Evolutionary conservation across 441 rosid species (phyloP), one percentile per base, ranked within the genome.

Genomic region (Flueggea neowawraea): DNA sequence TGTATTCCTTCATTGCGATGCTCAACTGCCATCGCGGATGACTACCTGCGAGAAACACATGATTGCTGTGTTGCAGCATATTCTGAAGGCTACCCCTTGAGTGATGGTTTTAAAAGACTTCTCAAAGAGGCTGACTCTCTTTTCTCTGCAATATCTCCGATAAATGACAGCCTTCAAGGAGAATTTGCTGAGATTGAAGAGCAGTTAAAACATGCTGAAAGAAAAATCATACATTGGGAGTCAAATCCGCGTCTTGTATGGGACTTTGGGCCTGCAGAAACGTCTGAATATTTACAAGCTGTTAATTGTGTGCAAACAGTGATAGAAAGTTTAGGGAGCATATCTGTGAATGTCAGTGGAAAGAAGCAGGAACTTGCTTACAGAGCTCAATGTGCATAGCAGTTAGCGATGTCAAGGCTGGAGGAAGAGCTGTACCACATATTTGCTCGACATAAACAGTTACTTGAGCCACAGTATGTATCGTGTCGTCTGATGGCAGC

Each of bases 341-440:
- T 67, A 62, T 59, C 78, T 16, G 16, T 45, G 48, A 68, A 56
- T 51, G 63, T 64, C 60, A 71, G 55, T 54, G 65, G 55, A 55
- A 80, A 70, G 67, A 77, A 65, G 72, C 80, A 67, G 61, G 86
- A 82, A 60, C 62, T 84, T 71, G 71, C 72, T 69, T 63, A 72
- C 69, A 81, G 67, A 65, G 96, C 88, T 52, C 72, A 83, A 12
- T 68, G 70, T 72, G 69, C 71, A 43, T 73, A 82, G 57, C 95
- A 87, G 75, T 61, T 70, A 44, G 88, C 90, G 10, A 89, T 91
- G 98, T 57, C 75, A 12, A 84, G 91, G 82, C 93, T 91, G 8
- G 85, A 84, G 79, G 82, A 76, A 66, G 96, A 89, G 82, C 78
- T 91, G 10, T 59, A 65, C 63, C 85, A 84, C 67, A 73, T 87